Evolutionary conservation across 2,329 filamentous ascomycete species (phyloP), one percentile per base, ranked within the genome.

Genomic region (Colletotrichum tabaci): DNA sequence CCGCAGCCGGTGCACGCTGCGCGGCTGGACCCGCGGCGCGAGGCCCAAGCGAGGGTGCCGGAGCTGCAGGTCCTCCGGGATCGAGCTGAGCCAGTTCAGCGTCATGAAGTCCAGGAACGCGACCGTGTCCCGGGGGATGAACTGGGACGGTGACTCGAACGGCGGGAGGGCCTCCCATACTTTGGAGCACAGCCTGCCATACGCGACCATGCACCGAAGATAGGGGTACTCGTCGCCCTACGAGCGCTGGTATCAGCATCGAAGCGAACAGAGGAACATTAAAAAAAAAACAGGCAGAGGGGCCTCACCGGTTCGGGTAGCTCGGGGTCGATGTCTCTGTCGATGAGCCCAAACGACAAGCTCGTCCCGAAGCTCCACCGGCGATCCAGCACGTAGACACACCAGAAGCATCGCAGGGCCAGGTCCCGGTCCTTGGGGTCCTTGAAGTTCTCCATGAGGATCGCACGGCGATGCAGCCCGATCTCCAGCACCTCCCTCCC

Each of bases 301-400:
- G 9, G 2, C 73, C 77, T 71, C 71, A 80, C 85, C 0, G 84
- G 84, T 62, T 86, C 82, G 0, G 84, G 84, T 1, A 87, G 74
- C 47, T 83, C 82, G 0, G 85, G 83, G 61, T 88, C 86, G 70
- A 88, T 84, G 60, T 87, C 86, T 0, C 82, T 80, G 64, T 87
- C 85, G 13, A 85, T 80, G 5, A 88, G 79, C 0, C 83, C 82
- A 73, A 87, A 87, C 0, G 86, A 85, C 23, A 87, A 74, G 15
- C 86, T 85, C 0, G 85, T 87, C 2, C 86, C 86, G 44, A 88
- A 86, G 12, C 85, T 87, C 84, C 85, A 88, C 26, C 86, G 83
- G 0, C 85, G 83, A 61, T 88, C 86, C 0, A 88, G 80, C 0
- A 86, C 83, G 65, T 87, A 88, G 21, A 87, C 84, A 40, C 82